Evolutionary conservation across 2,329 filamentous ascomycete species (phyloP).

Genomic region (Rhytidhysteron rufulum): DNA sequence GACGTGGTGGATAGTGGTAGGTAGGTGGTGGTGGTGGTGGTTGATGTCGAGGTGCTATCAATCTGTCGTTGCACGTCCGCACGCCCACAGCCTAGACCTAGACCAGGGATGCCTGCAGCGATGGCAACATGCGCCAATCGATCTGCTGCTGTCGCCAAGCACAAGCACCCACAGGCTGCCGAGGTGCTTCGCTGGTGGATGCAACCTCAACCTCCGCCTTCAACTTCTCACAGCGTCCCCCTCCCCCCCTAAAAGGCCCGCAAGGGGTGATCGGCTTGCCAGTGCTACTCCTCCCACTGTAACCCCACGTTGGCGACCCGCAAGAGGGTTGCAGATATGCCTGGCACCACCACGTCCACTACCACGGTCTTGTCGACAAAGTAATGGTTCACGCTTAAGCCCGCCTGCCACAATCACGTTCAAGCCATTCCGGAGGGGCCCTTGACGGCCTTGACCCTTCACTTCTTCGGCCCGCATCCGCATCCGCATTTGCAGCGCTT

Average conservation of each 20-base stretch:
- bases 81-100: no score
- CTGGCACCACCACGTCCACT: neutral
- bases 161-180: neutral
- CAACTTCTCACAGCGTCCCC: neutral
- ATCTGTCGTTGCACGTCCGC: no score
- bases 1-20: no score
- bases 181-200: neutral
- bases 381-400: slow-evolving; percentile 1
- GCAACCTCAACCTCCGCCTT: slow-evolving; percentile 1
- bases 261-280: neutral
- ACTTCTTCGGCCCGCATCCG: neutral
- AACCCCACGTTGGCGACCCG: slow-evolving; percentile 3
- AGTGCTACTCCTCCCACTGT: slow-evolving; percentile 1
- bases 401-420: slow-evolving; percentile 2
- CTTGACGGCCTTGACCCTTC: neutral
- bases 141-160: no score
- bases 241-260: neutral
- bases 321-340: neutral
- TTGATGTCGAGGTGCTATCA: no score
- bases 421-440: neutral
- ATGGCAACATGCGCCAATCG: no score
- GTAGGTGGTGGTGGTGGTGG: no score
- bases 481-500: no score
- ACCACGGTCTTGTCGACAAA: neutral
- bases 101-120: no score